phyloP scores from a whole-genome alignment of 345 rosid genomes.

The Boechera retrofracta region DNA sequence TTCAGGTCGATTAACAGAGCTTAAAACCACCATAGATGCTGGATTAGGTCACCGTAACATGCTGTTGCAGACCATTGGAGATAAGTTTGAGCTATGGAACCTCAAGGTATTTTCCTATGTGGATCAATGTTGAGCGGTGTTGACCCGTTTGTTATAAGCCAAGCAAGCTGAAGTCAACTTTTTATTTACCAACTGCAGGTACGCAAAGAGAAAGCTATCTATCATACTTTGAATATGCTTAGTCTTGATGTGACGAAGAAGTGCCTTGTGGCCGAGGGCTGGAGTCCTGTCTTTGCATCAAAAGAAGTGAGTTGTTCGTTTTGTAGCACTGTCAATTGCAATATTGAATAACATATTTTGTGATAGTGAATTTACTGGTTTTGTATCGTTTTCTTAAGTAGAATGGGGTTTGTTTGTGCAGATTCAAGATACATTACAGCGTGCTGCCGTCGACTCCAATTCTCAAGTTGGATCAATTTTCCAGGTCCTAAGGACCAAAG shows the following conservation, averaged over 20 bases:
- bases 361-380: slow-evolving; percentile 19
- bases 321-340: slow-evolving; percentile 23
- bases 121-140: slow-evolving; percentile 1
- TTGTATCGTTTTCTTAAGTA: slow-evolving; percentile 25
- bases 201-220: slow-evolving; percentile 83
- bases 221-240: slow-evolving; percentile 89
- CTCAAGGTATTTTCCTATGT: slow-evolving; percentile 52
- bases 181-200: slow-evolving; percentile 52
- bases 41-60: slow-evolving; percentile 64
- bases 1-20: slow-evolving; percentile 65
- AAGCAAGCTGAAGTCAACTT: slow-evolving; percentile 18
- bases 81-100: slow-evolving; percentile 77
- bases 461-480: slow-evolving; percentile 89
- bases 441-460: slow-evolving; percentile 85
- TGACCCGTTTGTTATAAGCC: slow-evolving; percentile 14
- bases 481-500: slow-evolving; percentile 77
- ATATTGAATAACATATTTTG: not conserved
- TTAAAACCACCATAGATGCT: slow-evolving; percentile 76
- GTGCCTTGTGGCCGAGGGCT: slow-evolving; percentile 91
- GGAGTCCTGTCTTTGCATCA: slow-evolving; percentile 93
- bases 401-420: slow-evolving; percentile 52
- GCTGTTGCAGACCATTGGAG: slow-evolving; percentile 68
- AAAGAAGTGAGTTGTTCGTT: slow-evolving; percentile 61
- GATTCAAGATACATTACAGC: slow-evolving; percentile 91
- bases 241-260: slow-evolving; percentile 93